A percentile compares a stretch with the other conserved stretches of the same genome.
Conservation (phyloP, 352 stramenopile genomes). For the Detonula confervacea region DNA sequence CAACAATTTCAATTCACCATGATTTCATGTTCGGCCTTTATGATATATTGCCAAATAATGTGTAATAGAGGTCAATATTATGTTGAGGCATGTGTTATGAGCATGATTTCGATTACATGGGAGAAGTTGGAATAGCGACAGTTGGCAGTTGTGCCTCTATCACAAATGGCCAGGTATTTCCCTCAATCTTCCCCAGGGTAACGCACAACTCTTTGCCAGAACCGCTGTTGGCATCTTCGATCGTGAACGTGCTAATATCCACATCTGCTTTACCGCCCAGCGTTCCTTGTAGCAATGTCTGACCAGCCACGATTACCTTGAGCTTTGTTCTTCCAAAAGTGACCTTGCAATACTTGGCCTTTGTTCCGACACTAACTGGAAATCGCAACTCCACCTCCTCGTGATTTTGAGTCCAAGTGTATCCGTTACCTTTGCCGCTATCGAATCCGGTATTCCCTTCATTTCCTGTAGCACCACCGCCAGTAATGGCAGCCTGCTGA, state of each 20-base stretch:
- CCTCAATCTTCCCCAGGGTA: slow-evolving; percentile 67
- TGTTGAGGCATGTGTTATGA: no score
- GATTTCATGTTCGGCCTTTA: no score
- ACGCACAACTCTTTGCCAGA: slow-evolving; percentile 63
- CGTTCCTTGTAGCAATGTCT: slow-evolving; percentile 57
- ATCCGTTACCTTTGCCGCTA: slow-evolving; percentile 50
- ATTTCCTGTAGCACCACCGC: background rate
- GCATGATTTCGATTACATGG: no score
- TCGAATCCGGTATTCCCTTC: slow-evolving; percentile 25
- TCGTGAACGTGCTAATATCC: slow-evolving; percentile 68
- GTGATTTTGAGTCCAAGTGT: slow-evolving; percentile 72
- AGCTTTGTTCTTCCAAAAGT: slow-evolving; percentile 64
- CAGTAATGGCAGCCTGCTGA: slow-evolving; percentile 13
- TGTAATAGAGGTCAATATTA: background rate
- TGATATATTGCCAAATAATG: background rate
- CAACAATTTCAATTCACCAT: no score
- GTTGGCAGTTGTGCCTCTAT: slow-evolving; percentile 3
- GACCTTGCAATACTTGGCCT: slow-evolving; percentile 71
- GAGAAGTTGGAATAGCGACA: background rate
- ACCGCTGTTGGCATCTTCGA: slow-evolving; percentile 54
- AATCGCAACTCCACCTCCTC: slow-evolving; percentile 80
- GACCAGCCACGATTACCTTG: slow-evolving; percentile 62
- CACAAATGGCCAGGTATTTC: slow-evolving; percentile 49
- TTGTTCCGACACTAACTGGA: slow-evolving; percentile 52
- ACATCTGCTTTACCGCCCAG: slow-evolving; percentile 57